These are phyloP conservation scores for Petasospora fabianii DNA, from an alignment of 1,139 yeast species.

Conservation along the genomic window DNA sequence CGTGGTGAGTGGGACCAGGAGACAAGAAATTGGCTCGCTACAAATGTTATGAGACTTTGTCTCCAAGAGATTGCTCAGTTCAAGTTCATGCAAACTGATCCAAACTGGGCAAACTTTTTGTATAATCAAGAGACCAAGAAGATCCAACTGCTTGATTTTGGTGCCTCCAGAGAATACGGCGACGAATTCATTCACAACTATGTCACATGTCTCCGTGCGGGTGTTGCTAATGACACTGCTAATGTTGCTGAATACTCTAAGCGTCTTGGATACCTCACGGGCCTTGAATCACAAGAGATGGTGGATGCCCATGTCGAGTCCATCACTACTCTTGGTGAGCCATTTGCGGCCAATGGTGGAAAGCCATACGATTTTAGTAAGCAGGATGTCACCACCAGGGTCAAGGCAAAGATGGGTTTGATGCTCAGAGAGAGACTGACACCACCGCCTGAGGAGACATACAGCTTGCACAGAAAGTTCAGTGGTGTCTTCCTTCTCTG, in stretches of 20 bases:
- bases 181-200: conserved; percentile 68
- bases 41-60: conserved; percentile 83
- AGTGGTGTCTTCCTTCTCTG: conserved; percentile 92
- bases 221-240: conserved; percentile 65
- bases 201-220: conserved; percentile 69
- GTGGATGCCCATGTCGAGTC: conserved; percentile 89
- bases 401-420: conserved; percentile 75
- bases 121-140: conserved; percentile 63
- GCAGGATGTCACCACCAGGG: conserved; percentile 93
- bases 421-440: conserved; percentile 90
- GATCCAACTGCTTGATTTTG: conserved; percentile 88
- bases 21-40: conserved; percentile 76
- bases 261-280: conserved; percentile 85
- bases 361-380: conserved; percentile 66
- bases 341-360: conserved; percentile 57
- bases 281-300: conserved; percentile 85
- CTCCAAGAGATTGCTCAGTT: conserved; percentile 79
- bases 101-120: conserved; percentile 97
- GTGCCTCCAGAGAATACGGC: conserved; percentile 83
- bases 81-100: conserved; percentile 97
- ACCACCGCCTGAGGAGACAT: conserved; percentile 98
- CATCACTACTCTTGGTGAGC: conserved; percentile 88
- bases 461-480: conserved; percentile 88
- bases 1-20: conserved; percentile 75
- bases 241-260: conserved; percentile 63